Conservation (phyloP, 495 filamentous ascomycete species). For the Podospora conica region DNA sequence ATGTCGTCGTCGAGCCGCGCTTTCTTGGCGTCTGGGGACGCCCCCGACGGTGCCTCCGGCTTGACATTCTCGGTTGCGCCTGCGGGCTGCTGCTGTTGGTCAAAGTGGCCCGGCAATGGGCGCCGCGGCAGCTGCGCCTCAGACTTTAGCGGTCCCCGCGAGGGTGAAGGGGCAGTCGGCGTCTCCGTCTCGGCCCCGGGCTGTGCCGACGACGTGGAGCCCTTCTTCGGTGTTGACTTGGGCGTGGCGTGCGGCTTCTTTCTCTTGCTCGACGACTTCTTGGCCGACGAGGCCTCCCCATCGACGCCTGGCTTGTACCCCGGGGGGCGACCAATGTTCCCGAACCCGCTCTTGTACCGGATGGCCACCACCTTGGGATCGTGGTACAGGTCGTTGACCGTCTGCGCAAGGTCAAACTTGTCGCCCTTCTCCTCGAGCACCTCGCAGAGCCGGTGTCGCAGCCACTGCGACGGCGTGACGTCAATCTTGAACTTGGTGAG, state of each 20-base stretch:
- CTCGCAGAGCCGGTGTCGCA: slow-evolving; percentile 43
- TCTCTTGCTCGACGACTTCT: slow-evolving; percentile 12
- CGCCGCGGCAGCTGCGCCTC: not conserved
- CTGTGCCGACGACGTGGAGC: not conserved
- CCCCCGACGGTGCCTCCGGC: not conserved
- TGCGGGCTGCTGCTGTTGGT: not conserved
- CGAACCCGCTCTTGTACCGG: slow-evolving; percentile 39
- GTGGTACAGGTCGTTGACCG: slow-evolving; percentile 38
- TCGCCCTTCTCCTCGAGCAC: slow-evolving; percentile 29
- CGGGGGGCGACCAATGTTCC: slow-evolving; percentile 43
- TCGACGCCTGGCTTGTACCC: slow-evolving; percentile 23
- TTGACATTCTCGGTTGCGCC: not conserved
- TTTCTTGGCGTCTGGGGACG: slow-evolving; percentile 10
- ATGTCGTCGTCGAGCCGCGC: not conserved
- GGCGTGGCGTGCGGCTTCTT: slow-evolving; percentile 23
- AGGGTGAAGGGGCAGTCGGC: not conserved
- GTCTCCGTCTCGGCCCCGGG: not conserved
- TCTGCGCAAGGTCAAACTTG: slow-evolving; percentile 37
- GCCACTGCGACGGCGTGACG: slow-evolving; percentile 41
- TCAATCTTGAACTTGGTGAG: slow-evolving; percentile 41
- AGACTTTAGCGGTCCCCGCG: not conserved
- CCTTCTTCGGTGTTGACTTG: slow-evolving; percentile 4
- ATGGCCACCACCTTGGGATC: slow-evolving; percentile 36
- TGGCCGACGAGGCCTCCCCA: slow-evolving; percentile 1
- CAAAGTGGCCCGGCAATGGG: not conserved